phyloP scores from a whole-genome alignment of 1,139 yeast species.

The Saccharomycopsis phalli region DNA sequence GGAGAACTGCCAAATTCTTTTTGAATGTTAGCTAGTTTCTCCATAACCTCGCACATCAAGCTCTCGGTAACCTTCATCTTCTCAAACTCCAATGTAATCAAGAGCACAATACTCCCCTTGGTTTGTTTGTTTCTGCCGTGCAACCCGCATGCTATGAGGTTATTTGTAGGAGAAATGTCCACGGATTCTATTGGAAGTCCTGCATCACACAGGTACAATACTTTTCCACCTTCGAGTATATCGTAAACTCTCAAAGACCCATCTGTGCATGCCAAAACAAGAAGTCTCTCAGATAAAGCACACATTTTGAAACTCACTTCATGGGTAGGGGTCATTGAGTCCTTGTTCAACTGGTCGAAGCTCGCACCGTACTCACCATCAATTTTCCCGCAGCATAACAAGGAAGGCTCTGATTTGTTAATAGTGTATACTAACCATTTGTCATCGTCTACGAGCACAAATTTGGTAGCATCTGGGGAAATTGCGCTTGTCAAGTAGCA shows the following conservation, averaged over 20 bases:
- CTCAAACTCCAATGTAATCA: slow-evolving; percentile 10
- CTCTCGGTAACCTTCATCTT: slow-evolving; percentile 2
- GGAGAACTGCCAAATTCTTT: too few species aligned
- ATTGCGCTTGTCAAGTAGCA: slow-evolving; percentile 47
- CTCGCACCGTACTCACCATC: slow-evolving; percentile 57
- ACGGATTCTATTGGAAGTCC: slow-evolving; percentile 73
- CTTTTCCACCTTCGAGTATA: slow-evolving; percentile 44
- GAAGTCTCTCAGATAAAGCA: slow-evolving; percentile 24
- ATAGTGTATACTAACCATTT: slow-evolving; percentile 60
- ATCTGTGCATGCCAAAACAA: slow-evolving; percentile 60
- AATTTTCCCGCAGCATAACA: slow-evolving; percentile 59
- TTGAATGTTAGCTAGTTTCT: not conserved
- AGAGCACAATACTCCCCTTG: slow-evolving; percentile 15
- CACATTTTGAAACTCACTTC: slow-evolving; percentile 11
- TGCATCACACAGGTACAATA: slow-evolving; percentile 60
- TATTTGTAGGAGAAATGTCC: slow-evolving; percentile 56
- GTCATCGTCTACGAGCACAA: slow-evolving; percentile 56
- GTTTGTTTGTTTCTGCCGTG: slow-evolving; percentile 26
- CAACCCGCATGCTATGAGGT: slow-evolving; percentile 70
- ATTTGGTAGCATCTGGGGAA: slow-evolving; percentile 37
- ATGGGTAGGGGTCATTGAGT: slow-evolving; percentile 1
- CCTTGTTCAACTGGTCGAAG: slow-evolving; percentile 30
- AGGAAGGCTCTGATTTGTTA: slow-evolving; percentile 33
- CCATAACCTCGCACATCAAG: slow-evolving; percentile 8
- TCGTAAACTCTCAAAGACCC: slow-evolving; percentile 65